Conservation (phyloP, 305 asterid species). For the Fraxinus ornus region DNA sequence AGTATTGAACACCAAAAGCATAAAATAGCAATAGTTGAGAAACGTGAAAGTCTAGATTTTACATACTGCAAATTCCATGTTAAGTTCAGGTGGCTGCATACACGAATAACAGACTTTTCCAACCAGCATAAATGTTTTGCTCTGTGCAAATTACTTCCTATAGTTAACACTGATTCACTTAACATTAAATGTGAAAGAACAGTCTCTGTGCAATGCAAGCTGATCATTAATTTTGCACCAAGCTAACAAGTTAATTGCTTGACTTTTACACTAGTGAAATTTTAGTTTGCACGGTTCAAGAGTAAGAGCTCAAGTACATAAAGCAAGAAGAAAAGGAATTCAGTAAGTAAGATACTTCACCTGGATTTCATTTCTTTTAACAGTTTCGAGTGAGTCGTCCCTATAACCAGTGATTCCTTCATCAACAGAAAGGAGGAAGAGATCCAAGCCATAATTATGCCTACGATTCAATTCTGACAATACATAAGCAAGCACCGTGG, state of each 20-base stretch:
- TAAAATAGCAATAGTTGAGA: not conserved
- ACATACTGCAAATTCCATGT: not conserved
- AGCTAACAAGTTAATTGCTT: slow-evolving; percentile 1
- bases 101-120: not conserved
- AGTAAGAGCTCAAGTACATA: not conserved
- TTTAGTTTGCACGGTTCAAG: not conserved
- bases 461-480: slow-evolving; percentile 79
- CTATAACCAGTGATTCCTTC: slow-evolving; percentile 98
- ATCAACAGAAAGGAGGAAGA: slow-evolving; percentile 90
- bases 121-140: not conserved
- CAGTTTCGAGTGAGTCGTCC: slow-evolving; percentile 97
- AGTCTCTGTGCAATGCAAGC: not conserved
- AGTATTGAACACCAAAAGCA: not conserved
- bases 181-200: not conserved
- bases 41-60: not conserved
- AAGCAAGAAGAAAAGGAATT: slow-evolving; percentile 1
- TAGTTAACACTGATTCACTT: not conserved
- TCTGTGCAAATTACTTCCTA: not conserved
- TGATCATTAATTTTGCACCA: not conserved
- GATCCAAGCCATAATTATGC: slow-evolving; percentile 84
- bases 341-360: slow-evolving; percentile 26
- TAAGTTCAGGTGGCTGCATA: not conserved
- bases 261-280: not conserved
- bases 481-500: slow-evolving; percentile 96
- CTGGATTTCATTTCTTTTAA: slow-evolving; percentile 95